These are phyloP conservation scores for Fonsecaea erecta DNA, from an alignment of 2,329 filamentous ascomycete genomes.

Conservation along the genomic window DNA sequence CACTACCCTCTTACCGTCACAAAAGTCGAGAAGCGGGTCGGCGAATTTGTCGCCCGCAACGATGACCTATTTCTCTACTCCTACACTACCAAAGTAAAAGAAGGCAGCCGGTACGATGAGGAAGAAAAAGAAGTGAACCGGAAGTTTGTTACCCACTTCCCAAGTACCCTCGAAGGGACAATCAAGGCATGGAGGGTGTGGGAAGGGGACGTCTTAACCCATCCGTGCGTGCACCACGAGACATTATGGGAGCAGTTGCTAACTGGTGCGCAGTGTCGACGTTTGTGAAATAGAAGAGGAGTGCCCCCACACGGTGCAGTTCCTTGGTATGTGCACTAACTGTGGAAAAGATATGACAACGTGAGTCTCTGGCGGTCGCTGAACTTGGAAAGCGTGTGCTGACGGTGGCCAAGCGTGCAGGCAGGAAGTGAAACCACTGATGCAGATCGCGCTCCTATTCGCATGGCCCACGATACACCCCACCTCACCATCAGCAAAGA, in stretches of 20 bases:
- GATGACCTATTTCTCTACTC: slow-evolving; percentile 84
- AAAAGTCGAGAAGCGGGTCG: slow-evolving; percentile 75
- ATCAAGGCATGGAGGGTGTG: slow-evolving; percentile 75
- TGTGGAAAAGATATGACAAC: slow-evolving; percentile 97
- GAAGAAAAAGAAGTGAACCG: slow-evolving; percentile 72
- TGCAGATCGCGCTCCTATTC: slow-evolving; percentile 84
- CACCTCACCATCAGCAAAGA: slow-evolving; percentile 80
- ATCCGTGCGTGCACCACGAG: slow-evolving; percentile 45
- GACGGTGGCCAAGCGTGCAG: slow-evolving; percentile 23
- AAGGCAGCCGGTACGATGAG: slow-evolving; percentile 64
- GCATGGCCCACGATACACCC: slow-evolving; percentile 92
- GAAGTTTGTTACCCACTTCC: slow-evolving; percentile 77
- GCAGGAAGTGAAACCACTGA: slow-evolving; percentile 32
- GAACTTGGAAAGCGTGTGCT: slow-evolving; percentile 2
- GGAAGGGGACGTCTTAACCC: slow-evolving; percentile 51
- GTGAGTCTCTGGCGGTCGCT: slow-evolving; percentile 46
- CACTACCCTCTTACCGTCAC: slow-evolving; percentile 94
- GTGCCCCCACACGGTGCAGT: slow-evolving; percentile 89
- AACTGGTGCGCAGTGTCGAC: slow-evolving; percentile 49
- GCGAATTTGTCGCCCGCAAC: slow-evolving; percentile 75
- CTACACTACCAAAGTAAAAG: slow-evolving; percentile 74
- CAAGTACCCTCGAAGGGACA: slow-evolving; percentile 80
- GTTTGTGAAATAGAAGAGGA: slow-evolving; percentile 83
- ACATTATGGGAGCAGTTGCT: slow-evolving; percentile 7
- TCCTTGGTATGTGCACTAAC: slow-evolving; percentile 83